phyloP scores from a whole-genome alignment of 352 stramenopile genomes.

The Pythium monospermum region DNA sequence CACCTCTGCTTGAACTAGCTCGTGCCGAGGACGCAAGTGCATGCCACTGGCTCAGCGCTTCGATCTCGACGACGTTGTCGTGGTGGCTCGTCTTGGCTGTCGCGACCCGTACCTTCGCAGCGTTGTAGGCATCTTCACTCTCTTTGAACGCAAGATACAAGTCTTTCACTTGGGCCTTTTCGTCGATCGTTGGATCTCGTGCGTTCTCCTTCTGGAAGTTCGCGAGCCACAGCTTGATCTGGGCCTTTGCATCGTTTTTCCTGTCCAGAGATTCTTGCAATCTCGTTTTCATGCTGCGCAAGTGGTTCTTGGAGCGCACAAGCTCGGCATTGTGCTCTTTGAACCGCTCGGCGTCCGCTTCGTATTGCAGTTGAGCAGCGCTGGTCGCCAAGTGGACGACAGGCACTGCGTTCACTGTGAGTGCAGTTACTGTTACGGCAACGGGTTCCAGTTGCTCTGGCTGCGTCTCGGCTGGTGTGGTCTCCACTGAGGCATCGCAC shows the following conservation, averaged over 20 bases:
- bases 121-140: slow-evolving; percentile 47
- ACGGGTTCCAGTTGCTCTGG: no score
- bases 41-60: slow-evolving; percentile 48
- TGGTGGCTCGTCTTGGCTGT: slow-evolving; percentile 47
- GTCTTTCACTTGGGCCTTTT: slow-evolving; percentile 74
- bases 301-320: slow-evolving; percentile 35
- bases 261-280: slow-evolving; percentile 27
- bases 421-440: not conserved
- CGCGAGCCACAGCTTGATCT: slow-evolving; percentile 63
- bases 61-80: slow-evolving; percentile 35
- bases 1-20: not conserved
- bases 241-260: slow-evolving; percentile 50
- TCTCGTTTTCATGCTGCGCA: slow-evolving; percentile 30
- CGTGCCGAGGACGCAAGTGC: slow-evolving; percentile 29
- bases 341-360: slow-evolving; percentile 41
- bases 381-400: not conserved
- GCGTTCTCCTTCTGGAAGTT: slow-evolving; percentile 44
- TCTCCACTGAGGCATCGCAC: not conserved
- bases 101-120: slow-evolving; percentile 31
- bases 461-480: not conserved
- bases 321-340: slow-evolving; percentile 36
- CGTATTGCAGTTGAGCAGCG: slow-evolving; percentile 30
- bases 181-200: slow-evolving; percentile 62
- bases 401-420: not conserved
- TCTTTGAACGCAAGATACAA: slow-evolving; percentile 74